Percentiles rank a stretch among this genome's conserved stretches.
Evolutionary conservation across 345 rosid species (phyloP).

Genomic region (Murraya koenigii): DNA sequence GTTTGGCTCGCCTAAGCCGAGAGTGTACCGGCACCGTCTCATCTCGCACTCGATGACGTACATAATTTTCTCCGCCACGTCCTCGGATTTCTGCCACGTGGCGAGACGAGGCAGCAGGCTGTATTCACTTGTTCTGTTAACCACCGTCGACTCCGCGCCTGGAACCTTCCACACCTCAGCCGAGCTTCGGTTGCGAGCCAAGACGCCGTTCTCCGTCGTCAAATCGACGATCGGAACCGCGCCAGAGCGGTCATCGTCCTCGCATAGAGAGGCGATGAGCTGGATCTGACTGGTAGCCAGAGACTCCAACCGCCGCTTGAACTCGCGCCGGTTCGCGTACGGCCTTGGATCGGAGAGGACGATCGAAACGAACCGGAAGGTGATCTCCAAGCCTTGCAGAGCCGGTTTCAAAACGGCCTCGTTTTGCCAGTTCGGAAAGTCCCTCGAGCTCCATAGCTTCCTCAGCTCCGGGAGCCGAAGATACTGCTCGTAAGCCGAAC

Average conservation of each 20-base stretch:
- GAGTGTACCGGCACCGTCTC: constrained; percentile 70
- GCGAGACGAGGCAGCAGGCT: constrained; percentile 80
- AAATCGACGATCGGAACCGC: constrained; percentile 50
- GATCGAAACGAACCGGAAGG: constrained; percentile 74
- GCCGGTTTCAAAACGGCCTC: constrained; percentile 71
- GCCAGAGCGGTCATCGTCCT: constrained; percentile 31
- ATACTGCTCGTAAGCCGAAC: constrained; percentile 76
- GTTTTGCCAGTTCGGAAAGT: constrained; percentile 61
- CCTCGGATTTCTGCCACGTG: constrained; percentile 75
- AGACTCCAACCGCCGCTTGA: constrained; percentile 71
- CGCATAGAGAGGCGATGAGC: constrained; percentile 56
- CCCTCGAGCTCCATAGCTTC: constrained; percentile 40
- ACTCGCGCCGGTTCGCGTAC: constrained; percentile 63
- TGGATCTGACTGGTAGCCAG: constrained; percentile 65
- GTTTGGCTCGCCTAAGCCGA: constrained; percentile 86
- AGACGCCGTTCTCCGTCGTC: constrained; percentile 35
- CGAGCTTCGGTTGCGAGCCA: constrained; percentile 49
- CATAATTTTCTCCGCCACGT: constrained; percentile 55
- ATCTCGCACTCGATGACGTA: constrained; percentile 77
- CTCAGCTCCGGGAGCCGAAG: constrained; percentile 69
- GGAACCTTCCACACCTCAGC: constrained; percentile 68
- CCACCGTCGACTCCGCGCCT: constrained; percentile 38
- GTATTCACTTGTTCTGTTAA: constrained; percentile 53
- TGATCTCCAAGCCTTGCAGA: constrained; percentile 78
- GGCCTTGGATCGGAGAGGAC: constrained; percentile 71